Evolutionary conservation across 257 asterid species (phyloP).

Genomic region (Solanum rostratum): DNA sequence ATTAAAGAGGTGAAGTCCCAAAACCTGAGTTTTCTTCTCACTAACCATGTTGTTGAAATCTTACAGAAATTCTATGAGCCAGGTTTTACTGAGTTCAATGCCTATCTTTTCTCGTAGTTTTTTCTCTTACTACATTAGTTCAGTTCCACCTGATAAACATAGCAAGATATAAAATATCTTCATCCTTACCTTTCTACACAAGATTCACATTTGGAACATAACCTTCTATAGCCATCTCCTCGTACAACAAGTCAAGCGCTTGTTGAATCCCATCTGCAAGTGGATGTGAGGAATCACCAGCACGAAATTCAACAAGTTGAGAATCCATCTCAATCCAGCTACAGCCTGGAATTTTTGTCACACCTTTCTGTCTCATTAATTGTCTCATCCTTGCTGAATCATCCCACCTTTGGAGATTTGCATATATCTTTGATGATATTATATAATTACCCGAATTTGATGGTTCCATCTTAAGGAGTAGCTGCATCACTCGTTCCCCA

Average conservation of each 20-base stretch:
- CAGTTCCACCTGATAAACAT: not conserved
- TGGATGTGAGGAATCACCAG: conserved; percentile 39
- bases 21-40: not conserved
- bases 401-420: conserved; percentile 60
- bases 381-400: conserved; percentile 72
- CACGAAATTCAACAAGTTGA: conserved; percentile 61
- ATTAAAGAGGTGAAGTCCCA: not conserved
- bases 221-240: conserved; percentile 32
- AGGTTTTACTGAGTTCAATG: not conserved
- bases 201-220: conserved; percentile 12
- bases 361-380: conserved; percentile 67
- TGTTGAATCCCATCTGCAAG: conserved; percentile 24
- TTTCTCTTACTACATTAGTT: not conserved
- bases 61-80: not conserved
- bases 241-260: conserved; percentile 47
- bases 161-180: not conserved
- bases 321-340: conserved; percentile 83
- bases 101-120: not conserved
- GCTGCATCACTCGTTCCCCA: conserved; percentile 58
- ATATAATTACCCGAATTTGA: conserved; percentile 74
- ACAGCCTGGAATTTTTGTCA: conserved; percentile 79
- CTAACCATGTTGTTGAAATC: not conserved
- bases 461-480: conserved; percentile 69
- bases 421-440: conserved; percentile 66
- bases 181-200: conserved; percentile 1